phyloP scores from a whole-genome alignment of 495 filamentous ascomycete species.

The Chaetomium tenue region DNA sequence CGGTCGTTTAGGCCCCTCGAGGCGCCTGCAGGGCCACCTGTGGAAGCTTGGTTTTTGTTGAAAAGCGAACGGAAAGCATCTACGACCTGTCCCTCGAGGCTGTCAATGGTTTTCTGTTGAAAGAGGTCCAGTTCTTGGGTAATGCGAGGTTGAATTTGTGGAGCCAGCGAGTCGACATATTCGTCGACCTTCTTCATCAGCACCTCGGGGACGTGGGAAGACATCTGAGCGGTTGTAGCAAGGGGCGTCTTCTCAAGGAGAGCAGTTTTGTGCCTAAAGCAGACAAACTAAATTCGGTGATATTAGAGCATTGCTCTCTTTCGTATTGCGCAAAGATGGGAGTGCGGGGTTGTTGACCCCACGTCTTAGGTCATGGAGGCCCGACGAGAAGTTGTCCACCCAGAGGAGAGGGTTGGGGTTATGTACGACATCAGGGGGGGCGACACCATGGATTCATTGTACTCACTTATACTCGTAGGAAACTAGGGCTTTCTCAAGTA shows the following conservation, averaged over 20 bases:
- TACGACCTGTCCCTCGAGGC: conserved; percentile 34
- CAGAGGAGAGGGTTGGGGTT: too few relatives aligned
- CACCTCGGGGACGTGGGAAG: conserved; percentile 31
- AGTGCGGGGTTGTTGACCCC: too few relatives aligned
- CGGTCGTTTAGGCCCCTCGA: conserved; percentile 26
- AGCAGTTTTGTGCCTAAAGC: neutral
- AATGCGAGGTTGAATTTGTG: conserved; percentile 41
- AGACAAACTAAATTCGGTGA: neutral
- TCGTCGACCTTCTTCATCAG: conserved; percentile 38
- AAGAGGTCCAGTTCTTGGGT: conserved; percentile 35
- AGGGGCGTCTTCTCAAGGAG: neutral
- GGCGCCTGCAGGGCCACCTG: neutral
- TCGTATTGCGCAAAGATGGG: too few relatives aligned
- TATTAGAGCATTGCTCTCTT: too few relatives aligned
- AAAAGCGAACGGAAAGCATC: conserved; percentile 39
- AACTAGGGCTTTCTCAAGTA: too few relatives aligned
- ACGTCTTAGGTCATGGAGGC: too few relatives aligned
- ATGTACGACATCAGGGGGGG: too few relatives aligned
- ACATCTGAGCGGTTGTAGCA: conserved; percentile 1
- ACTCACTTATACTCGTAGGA: too few relatives aligned
- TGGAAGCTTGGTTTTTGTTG: conserved; percentile 22
- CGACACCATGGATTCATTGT: too few relatives aligned
- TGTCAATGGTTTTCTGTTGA: conserved; percentile 39
- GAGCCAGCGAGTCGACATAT: conserved; percentile 40
- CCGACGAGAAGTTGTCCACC: too few relatives aligned